phyloP scores from a whole-genome alignment of 2,329 filamentous ascomycete species.

The Cordyceps farinosa region DNA sequence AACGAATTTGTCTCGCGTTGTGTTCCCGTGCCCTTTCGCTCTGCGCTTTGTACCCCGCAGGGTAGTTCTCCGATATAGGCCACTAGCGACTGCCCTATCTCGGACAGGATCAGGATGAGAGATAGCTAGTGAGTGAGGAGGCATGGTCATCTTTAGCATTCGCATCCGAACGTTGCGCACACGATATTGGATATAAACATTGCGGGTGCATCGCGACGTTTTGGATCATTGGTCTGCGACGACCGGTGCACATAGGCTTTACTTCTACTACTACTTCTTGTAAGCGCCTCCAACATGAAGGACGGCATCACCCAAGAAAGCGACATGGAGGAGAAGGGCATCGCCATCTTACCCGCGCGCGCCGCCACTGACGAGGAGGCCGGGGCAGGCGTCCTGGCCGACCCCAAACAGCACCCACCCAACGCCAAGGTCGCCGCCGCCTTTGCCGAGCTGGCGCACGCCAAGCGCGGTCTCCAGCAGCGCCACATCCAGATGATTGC shows the following conservation, averaged over 20 bases:
- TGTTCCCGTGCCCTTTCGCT: no score
- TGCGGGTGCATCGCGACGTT: no score
- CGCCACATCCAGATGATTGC: conserved; percentile 51
- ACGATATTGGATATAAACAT: no score
- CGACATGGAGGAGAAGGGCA: not conserved
- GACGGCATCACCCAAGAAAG: not conserved
- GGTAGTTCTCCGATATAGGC: conserved; percentile 4
- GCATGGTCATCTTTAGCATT: no score
- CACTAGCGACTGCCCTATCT: not conserved
- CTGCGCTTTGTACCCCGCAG: no score
- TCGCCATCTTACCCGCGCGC: not conserved
- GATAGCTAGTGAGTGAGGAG: no score
- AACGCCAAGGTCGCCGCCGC: conserved; percentile 2
- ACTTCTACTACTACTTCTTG: no score
- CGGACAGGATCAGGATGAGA: no score
- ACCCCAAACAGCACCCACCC: not conserved
- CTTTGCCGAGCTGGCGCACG: conserved; percentile 12
- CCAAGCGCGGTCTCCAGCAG: conserved; percentile 33
- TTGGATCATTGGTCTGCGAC: no score
- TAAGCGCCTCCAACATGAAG: not conserved
- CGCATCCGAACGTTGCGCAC: no score
- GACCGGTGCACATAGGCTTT: no score
- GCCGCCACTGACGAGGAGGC: not conserved
- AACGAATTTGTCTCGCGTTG: no score
- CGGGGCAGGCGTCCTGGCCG: not conserved